phyloP scores from a whole-genome alignment of 148 eudicot species.

The Rhododendron mucronatum region DNA sequence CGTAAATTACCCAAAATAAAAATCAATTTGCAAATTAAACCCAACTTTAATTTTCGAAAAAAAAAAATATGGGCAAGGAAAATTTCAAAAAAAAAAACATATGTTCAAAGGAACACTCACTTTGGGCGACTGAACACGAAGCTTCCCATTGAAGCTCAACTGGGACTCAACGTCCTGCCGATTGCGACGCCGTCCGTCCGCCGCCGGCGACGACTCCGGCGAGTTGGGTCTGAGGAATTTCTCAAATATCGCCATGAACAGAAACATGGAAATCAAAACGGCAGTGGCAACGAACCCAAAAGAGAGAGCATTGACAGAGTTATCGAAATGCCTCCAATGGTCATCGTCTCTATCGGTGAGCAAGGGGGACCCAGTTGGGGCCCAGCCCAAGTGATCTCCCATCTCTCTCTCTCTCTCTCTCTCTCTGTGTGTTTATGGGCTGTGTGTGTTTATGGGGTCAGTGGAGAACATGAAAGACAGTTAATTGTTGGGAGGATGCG shows the following conservation, averaged over 20 bases:
- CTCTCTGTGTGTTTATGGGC: background rate
- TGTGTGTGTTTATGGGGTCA: background rate
- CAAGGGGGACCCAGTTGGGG: slow-evolving; percentile 49
- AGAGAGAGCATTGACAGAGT: slow-evolving; percentile 73
- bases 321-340: slow-evolving; percentile 69
- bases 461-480: background rate
- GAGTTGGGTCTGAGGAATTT: slow-evolving; percentile 53
- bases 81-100: too few relatives aligned
- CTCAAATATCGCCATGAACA: slow-evolving; percentile 84
- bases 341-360: slow-evolving; percentile 34
- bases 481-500: background rate
- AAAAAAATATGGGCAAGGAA: too few relatives aligned
- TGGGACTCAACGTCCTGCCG: slow-evolving; percentile 31
- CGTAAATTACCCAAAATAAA: background rate
- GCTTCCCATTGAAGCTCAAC: slow-evolving; percentile 27
- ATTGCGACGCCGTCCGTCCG: slow-evolving; percentile 1
- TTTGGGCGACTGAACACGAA: slow-evolving; percentile 34
- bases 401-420: slow-evolving; percentile 25
- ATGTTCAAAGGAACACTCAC: slow-evolving; percentile 15
- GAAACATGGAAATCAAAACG: slow-evolving; percentile 68
- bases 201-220: slow-evolving; percentile 12
- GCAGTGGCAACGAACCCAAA: slow-evolving; percentile 92
- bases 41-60: background rate
- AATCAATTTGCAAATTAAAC: background rate
- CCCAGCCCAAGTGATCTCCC: slow-evolving; percentile 34